These are phyloP conservation scores for Vitis hybrid DNA, from an alignment of 177 flowering plant genomes.

Conservation along the genomic window DNA sequence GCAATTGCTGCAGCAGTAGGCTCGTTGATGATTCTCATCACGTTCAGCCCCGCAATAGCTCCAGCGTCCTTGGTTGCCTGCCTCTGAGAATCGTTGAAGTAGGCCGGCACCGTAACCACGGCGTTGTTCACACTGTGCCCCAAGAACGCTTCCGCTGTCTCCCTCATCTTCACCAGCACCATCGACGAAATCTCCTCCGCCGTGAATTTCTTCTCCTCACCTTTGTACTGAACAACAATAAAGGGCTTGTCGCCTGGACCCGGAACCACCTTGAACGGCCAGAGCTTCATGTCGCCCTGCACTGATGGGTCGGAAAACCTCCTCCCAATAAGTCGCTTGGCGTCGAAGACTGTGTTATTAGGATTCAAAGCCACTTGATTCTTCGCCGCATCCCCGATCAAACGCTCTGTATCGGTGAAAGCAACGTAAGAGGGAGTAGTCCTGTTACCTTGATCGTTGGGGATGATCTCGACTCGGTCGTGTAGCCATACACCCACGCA, in stretches of 20 bases:
- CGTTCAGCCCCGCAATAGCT: conserved; percentile 20
- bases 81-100: conserved; percentile 29
- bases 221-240: conserved; percentile 26
- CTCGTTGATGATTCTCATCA: conserved; percentile 27
- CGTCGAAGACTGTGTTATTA: conserved; percentile 30
- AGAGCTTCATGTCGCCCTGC: conserved; percentile 27
- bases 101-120: conserved; percentile 27
- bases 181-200: conserved; percentile 31
- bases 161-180: conserved; percentile 22
- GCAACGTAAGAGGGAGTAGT: conserved; percentile 36
- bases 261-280: conserved; percentile 28
- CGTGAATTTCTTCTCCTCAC: conserved; percentile 27
- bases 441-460: conserved; percentile 35
- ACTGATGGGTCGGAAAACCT: conserved; percentile 25
- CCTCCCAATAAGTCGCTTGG: conserved; percentile 27
- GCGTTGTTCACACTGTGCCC: conserved; percentile 24
- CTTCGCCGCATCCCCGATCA: conserved; percentile 30
- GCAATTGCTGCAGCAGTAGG: conserved; percentile 31
- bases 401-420: conserved; percentile 28
- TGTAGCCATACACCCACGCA: conserved; percentile 30
- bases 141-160: conserved; percentile 20
- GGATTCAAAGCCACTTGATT: conserved; percentile 34
- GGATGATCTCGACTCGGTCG: conserved; percentile 30
- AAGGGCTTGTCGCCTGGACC: conserved; percentile 29
- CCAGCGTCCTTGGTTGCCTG: conserved; percentile 33